These are phyloP conservation scores for Verticillium zaregamsianum DNA, from an alignment of 2,329 filamentous ascomycete genomes.

Conservation along the genomic window DNA sequence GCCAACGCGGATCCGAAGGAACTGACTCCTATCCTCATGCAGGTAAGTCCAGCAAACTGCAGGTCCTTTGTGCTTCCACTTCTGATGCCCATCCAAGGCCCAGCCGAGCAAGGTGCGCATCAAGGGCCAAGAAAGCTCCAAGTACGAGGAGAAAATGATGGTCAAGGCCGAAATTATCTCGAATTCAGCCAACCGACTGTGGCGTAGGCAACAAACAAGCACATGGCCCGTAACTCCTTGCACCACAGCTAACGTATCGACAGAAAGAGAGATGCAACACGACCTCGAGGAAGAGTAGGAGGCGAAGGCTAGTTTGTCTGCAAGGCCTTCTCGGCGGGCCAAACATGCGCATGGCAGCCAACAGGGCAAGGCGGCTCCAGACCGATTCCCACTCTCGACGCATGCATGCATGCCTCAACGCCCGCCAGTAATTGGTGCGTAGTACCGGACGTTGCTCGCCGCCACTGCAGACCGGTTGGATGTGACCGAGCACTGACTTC, in stretches of 20 bases:
- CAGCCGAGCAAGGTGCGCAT: constrained; percentile 62
- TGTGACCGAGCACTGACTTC: not conserved
- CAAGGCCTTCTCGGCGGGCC: not conserved
- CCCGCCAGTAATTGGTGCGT: constrained; percentile 12
- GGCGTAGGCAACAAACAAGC: constrained; percentile 47
- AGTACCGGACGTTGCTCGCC: not conserved
- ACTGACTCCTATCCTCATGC: constrained; percentile 66
- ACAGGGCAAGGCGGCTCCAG: not conserved
- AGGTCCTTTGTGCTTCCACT: not conserved
- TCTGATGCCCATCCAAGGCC: constrained; percentile 37
- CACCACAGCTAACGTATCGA: constrained; percentile 11
- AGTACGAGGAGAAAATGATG: constrained; percentile 59
- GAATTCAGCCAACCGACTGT: constrained; percentile 64
- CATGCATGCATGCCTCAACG: constrained; percentile 9
- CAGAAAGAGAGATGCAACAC: constrained; percentile 48
- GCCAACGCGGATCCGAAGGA: constrained; percentile 66
- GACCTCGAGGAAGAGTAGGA: constrained; percentile 38
- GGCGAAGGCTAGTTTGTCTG: not conserved
- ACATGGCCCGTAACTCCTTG: not conserved
- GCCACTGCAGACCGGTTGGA: constrained; percentile 5
- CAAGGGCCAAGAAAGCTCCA: constrained; percentile 52
- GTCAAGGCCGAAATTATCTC: constrained; percentile 66
- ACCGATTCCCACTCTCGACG: not conserved
- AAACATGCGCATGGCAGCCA: not conserved
- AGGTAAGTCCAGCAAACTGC: constrained; percentile 38